Evolutionary conservation across 2,329 filamentous ascomycete species (phyloP).

Genomic region (Diaporthe caulivora): DNA sequence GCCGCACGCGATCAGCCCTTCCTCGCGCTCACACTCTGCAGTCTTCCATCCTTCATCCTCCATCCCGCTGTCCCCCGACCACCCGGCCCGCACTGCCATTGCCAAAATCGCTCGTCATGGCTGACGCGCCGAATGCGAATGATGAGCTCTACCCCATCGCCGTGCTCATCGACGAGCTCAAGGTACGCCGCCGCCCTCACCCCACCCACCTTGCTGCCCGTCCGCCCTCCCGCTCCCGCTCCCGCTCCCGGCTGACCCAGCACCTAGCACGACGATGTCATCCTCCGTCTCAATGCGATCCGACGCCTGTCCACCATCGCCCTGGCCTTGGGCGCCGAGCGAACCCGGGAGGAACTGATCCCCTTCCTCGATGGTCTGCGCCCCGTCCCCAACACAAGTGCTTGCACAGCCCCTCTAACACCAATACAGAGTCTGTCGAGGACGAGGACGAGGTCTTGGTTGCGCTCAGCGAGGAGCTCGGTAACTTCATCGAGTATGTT

Average conservation of each 20-base stretch:
- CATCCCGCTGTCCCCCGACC: slow-evolving; percentile 24
- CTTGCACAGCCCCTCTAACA: slow-evolving; percentile 41
- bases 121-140: slow-evolving; percentile 87
- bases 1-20: slow-evolving; percentile 38
- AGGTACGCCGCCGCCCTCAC: slow-evolving; percentile 70
- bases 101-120: slow-evolving; percentile 74
- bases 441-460: slow-evolving; percentile 99
- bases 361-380: slow-evolving; percentile 96
- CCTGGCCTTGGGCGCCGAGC: slow-evolving; percentile 92
- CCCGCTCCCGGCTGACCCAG: slow-evolving; percentile 46
- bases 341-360: slow-evolving; percentile 98
- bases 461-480: slow-evolving; percentile 95
- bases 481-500: slow-evolving; percentile 97
- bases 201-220: slow-evolving; percentile 13
- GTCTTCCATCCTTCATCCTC: slow-evolving; percentile 13
- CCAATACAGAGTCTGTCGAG: slow-evolving; percentile 88
- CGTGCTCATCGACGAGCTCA: slow-evolving; percentile 99
- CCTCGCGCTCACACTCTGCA: slow-evolving; percentile 34
- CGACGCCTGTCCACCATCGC: slow-evolving; percentile 98
- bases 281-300: slow-evolving; percentile 97
- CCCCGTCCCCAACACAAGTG: slow-evolving; percentile 39
- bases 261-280: slow-evolving; percentile 93
- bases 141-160: slow-evolving; percentile 99
- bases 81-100: slow-evolving; percentile 29
- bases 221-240: slow-evolving; percentile 35